Percentiles rank a stretch among this genome's conserved stretches.
Conservation (phyloP, 768 basidiomycete species). For the Termitomyces sp. region DNA sequence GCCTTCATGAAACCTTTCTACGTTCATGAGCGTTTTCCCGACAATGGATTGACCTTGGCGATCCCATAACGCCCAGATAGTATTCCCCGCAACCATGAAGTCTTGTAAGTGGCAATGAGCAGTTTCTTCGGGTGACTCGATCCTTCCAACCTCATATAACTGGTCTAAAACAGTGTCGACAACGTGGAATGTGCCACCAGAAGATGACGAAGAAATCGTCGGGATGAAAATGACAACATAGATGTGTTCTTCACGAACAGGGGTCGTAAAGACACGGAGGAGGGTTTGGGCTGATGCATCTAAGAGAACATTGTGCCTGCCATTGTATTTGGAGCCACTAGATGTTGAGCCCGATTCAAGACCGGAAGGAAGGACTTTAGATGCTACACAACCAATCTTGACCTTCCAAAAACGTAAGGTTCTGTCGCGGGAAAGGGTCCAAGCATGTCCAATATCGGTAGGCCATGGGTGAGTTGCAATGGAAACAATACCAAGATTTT, state of each 20-base stretch:
- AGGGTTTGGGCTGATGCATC: conserved; percentile 59
- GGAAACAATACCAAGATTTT: conserved; percentile 60
- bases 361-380: conserved; percentile 43
- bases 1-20: conserved; percentile 29
- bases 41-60: conserved; percentile 69
- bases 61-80: conserved; percentile 76
- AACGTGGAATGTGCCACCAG: conserved; percentile 80
- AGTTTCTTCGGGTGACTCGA: conserved; percentile 57
- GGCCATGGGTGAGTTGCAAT: conserved; percentile 72
- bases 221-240: conserved; percentile 72
- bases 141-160: conserved; percentile 48
- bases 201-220: conserved; percentile 52
- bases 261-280: conserved; percentile 54
- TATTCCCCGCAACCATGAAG: conserved; percentile 53
- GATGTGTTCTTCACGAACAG: conserved; percentile 43
- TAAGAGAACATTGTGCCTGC: conserved; percentile 42
- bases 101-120: conserved; percentile 74
- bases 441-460: conserved; percentile 67
- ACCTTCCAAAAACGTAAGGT: conserved; percentile 83
- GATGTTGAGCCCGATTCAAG: conserved; percentile 26
- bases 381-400: conserved; percentile 66
- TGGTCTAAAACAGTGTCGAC: conserved; percentile 52
- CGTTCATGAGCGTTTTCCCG: conserved; percentile 46
- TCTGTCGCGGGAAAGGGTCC: conserved; percentile 85
- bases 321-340: conserved; percentile 12